A percentile compares a stretch with the other conserved stretches of the same genome.
Conservation (phyloP, 768 basidiomycete genomes). For the Daedaleopsis sinensis region DNA sequence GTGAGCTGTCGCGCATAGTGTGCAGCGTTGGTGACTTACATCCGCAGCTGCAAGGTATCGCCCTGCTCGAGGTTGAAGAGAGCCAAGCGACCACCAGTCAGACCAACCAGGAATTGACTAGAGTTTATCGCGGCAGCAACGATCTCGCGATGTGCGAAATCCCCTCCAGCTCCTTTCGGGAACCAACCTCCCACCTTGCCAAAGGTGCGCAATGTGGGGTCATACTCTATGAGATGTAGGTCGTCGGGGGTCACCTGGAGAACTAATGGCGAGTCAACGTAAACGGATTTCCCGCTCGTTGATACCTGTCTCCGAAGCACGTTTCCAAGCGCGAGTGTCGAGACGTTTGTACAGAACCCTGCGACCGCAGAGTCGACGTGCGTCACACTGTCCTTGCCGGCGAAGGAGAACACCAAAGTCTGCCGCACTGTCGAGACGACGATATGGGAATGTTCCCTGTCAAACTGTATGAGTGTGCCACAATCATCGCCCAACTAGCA, state of each 20-base stretch:
- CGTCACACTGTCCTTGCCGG: constrained; percentile 45
- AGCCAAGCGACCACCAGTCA: constrained; percentile 55
- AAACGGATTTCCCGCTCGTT: constrained; percentile 27
- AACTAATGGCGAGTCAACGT: constrained; percentile 53
- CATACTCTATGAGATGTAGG: constrained; percentile 59
- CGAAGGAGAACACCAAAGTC: constrained; percentile 58
- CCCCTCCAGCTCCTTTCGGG: constrained; percentile 17
- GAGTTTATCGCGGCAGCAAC: constrained; percentile 72
- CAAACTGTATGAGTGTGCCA: neutral
- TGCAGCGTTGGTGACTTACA: constrained; percentile 30
- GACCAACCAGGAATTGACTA: constrained; percentile 66
- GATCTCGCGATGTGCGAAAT: constrained; percentile 42
- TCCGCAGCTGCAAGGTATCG: constrained; percentile 35
- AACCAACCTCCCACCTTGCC: constrained; percentile 44
- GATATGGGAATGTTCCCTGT: constrained; percentile 57
- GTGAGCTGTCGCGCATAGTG: neutral
- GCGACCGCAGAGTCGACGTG: constrained; percentile 37
- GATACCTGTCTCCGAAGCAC: constrained; percentile 42
- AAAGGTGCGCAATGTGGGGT: constrained; percentile 47
- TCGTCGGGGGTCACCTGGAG: constrained; percentile 73
- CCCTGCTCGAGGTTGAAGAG: constrained; percentile 51
- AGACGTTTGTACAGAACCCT: constrained; percentile 49
- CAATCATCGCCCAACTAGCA: constrained; percentile 5
- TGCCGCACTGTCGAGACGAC: constrained; percentile 61
- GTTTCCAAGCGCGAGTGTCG: constrained; percentile 69